Percentiles rank a stretch among this genome's conserved stretches.
Evolutionary conservation across 208 protist species (phyloP).

Genomic region (Trypanosomatidae sp.): DNA sequence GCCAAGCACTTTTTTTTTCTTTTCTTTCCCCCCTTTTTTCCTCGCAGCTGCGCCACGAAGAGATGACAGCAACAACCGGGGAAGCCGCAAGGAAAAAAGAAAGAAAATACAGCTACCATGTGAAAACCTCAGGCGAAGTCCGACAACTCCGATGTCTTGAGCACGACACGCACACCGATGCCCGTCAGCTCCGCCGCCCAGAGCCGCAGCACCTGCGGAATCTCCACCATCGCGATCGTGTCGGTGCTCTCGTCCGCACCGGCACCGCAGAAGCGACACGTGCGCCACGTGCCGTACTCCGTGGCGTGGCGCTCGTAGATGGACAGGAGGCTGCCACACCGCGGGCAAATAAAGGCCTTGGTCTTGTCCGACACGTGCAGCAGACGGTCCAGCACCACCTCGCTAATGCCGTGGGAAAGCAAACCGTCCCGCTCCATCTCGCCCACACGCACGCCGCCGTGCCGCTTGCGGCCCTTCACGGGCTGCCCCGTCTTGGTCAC

Average conservation of each 20-base stretch:
- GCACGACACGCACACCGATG: slow-evolving; percentile 85
- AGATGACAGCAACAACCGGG: not conserved
- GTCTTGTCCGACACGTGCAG: slow-evolving; percentile 93
- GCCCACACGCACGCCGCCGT: slow-evolving; percentile 99
- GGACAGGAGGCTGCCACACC: slow-evolving; percentile 83
- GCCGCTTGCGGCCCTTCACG: slow-evolving; percentile 96
- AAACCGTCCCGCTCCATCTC: slow-evolving; percentile 99
- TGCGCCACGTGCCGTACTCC: slow-evolving; percentile 84
- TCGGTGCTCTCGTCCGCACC: slow-evolving; percentile 77
- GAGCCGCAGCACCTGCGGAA: slow-evolving; percentile 89
- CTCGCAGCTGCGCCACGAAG: not conserved
- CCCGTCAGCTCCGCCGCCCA: slow-evolving; percentile 88
- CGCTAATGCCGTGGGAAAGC: slow-evolving; percentile 98
- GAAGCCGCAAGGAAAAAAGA: not conserved
- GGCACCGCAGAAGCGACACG: slow-evolving; percentile 86
- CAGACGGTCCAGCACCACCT: slow-evolving; percentile 98
- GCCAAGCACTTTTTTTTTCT: not conserved
- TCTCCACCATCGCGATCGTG: slow-evolving; percentile 87
- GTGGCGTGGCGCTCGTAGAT: slow-evolving; percentile 89
- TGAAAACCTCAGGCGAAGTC: slow-evolving; percentile 26
- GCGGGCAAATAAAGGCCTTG: slow-evolving; percentile 77
- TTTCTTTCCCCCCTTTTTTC: not conserved
- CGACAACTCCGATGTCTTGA: slow-evolving; percentile 59
- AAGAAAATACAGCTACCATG: too few species aligned
- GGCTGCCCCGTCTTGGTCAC: slow-evolving; percentile 98